Evolutionary conservation across 371 early-diverging fungal species (phyloP).

Genomic region (Dinochytrium kinnereticum): DNA sequence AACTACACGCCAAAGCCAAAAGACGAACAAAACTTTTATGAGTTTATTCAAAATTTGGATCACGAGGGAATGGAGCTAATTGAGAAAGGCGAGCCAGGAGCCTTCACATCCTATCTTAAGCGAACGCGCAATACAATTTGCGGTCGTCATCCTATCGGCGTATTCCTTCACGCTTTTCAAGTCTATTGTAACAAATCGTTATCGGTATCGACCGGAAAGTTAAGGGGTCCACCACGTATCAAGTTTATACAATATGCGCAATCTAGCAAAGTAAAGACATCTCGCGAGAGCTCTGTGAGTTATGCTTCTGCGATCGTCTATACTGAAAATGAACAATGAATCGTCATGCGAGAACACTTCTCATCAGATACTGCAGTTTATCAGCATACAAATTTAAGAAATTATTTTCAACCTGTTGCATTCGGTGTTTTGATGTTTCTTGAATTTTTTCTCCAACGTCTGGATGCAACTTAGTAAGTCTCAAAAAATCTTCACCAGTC

Average conservation of each 20-base stretch:
- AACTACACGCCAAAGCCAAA: conserved; percentile 53
- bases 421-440: conserved; percentile 39
- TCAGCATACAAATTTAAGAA: not conserved
- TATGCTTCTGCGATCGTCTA: conserved; percentile 53
- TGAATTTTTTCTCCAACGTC: conserved; percentile 36
- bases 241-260: conserved; percentile 88
- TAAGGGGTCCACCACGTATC: conserved; percentile 29
- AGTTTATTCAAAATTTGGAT: conserved; percentile 79
- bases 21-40: conserved; percentile 62
- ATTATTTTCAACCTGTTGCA: conserved; percentile 37
- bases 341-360: conserved; percentile 36
- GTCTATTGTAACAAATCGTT: no score
- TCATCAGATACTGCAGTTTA: conserved; percentile 33
- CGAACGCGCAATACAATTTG: conserved; percentile 90
- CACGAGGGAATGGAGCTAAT: conserved; percentile 79
- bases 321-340: not conserved
- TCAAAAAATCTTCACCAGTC: conserved; percentile 35
- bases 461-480: conserved; percentile 35
- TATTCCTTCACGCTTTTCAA: conserved; percentile 71
- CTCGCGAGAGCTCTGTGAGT: conserved; percentile 54
- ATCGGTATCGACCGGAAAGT: not conserved
- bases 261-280: conserved; percentile 52
- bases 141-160: conserved; percentile 88
- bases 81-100: conserved; percentile 61
- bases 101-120: conserved; percentile 71